phyloP scores from a whole-genome alignment of 1,284 basidiomycete species.

The Fomitiporia mediterranea region DNA sequence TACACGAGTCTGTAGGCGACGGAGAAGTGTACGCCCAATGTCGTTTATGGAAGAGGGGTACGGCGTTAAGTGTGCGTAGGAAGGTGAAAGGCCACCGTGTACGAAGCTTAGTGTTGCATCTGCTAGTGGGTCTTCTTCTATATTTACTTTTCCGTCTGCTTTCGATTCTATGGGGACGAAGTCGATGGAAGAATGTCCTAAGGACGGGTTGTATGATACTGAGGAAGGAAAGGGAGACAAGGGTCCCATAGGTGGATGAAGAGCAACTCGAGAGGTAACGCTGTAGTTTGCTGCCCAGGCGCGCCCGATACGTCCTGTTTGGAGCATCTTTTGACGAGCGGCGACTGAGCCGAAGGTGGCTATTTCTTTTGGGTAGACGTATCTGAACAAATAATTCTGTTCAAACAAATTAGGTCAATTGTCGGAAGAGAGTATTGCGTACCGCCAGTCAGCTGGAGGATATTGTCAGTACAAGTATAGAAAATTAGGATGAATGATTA shows the following conservation, averaged over 20 bases:
- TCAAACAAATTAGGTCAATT: too few species aligned
- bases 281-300: constrained; percentile 88
- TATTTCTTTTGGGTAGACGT: constrained; percentile 77
- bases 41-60: constrained; percentile 81
- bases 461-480: constrained; percentile 13
- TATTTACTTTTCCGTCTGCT: constrained; percentile 32
- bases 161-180: constrained; percentile 23
- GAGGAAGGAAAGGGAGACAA: constrained; percentile 58
- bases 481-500: constrained; percentile 7
- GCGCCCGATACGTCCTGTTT: constrained; percentile 73
- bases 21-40: constrained; percentile 61
- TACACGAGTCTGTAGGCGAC: constrained; percentile 51
- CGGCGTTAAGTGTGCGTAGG: constrained; percentile 65
- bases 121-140: constrained; percentile 46
- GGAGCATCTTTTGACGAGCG: constrained; percentile 66
- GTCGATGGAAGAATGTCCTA: constrained; percentile 41
- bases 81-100: constrained; percentile 80
- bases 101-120: constrained; percentile 82
- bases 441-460: constrained; percentile 77
- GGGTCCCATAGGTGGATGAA: constrained; percentile 65
- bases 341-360: constrained; percentile 71
- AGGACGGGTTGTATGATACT: constrained; percentile 67
- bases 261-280: constrained; percentile 73
- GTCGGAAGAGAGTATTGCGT: too few species aligned
- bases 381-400: constrained; percentile 51